Evolutionary conservation across 805 yeast species (phyloP).

Genomic region (Pichia cephalocereana): DNA sequence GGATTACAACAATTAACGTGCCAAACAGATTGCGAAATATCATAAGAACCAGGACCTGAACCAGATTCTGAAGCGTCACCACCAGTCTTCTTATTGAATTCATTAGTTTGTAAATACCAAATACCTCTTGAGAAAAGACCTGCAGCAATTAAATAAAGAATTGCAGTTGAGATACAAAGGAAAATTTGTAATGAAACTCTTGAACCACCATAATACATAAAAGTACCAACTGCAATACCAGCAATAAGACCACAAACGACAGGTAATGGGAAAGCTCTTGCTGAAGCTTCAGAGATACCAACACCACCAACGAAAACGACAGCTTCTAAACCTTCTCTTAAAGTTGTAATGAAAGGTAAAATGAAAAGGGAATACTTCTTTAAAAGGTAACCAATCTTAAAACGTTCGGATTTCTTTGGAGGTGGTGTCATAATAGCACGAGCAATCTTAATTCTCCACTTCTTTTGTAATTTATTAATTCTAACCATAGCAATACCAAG

Average conservation of each 20-base stretch:
- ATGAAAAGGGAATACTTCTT: constrained; percentile 83
- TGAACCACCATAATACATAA: constrained; percentile 77
- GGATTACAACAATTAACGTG: constrained; percentile 98
- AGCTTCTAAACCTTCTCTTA: constrained; percentile 97
- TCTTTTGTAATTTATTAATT: constrained; percentile 90
- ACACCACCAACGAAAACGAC: constrained; percentile 96
- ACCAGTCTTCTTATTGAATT: constrained; percentile 60
- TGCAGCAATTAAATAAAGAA: constrained; percentile 82
- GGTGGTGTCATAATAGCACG: constrained; percentile 62
- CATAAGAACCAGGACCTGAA: constrained; percentile 91
- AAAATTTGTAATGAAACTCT: constrained; percentile 77
- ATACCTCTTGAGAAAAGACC: constrained; percentile 91
- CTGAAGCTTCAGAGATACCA: constrained; percentile 44
- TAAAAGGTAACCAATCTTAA: constrained; percentile 43
- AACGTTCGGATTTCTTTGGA: constrained; percentile 37
- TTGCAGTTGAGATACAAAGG: constrained; percentile 78
- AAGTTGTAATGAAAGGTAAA: constrained; percentile 80
- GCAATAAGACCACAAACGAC: constrained; percentile 79
- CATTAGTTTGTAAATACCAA: constrained; percentile 76
- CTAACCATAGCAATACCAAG: constrained; percentile 98
- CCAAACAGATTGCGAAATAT: constrained; percentile 74
- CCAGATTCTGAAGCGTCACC: constrained; percentile 95
- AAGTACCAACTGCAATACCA: constrained; percentile 62
- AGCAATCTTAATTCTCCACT: constrained; percentile 95
- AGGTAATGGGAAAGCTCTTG: constrained; percentile 79